Conservation (phyloP, 2,329 filamentous ascomycete genomes). For the Alternaria gaisen region DNA sequence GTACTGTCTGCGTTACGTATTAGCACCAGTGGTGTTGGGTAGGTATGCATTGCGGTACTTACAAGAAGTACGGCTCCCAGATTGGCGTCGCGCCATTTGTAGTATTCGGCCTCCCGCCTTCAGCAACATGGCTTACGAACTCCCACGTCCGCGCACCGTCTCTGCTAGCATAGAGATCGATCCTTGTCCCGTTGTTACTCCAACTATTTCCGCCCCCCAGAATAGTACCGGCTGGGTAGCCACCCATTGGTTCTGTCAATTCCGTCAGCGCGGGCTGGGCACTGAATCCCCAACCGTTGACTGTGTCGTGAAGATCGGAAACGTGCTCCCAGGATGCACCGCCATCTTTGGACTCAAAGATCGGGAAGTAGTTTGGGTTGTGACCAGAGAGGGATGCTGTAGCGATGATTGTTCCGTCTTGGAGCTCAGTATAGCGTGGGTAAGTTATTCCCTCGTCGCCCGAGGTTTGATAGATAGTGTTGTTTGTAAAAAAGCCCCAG, state of each 20-base stretch:
- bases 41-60: neutral
- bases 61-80: constrained; percentile 38
- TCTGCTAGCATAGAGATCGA: constrained; percentile 35
- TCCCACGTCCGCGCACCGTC: constrained; percentile 32
- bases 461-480: constrained; percentile 29
- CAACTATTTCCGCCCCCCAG: constrained; percentile 56
- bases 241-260: constrained; percentile 26
- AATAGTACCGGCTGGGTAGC: constrained; percentile 31
- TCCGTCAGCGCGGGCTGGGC: constrained; percentile 51
- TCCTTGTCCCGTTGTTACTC: constrained; percentile 57
- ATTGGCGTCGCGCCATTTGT: constrained; percentile 34
- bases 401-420: constrained; percentile 29
- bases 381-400: constrained; percentile 25
- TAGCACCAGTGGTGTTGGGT: too few species aligned
- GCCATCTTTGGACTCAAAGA: constrained; percentile 56
- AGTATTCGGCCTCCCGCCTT: constrained; percentile 27
- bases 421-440: constrained; percentile 27
- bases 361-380: constrained; percentile 45
- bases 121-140: constrained; percentile 34
- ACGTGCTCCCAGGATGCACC: constrained; percentile 66
- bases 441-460: constrained; percentile 25
- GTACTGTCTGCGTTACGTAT: constrained; percentile 22
- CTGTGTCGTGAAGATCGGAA: constrained; percentile 67
- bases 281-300: constrained; percentile 69
- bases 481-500: constrained; percentile 31